phyloP scores from a whole-genome alignment of 176 grass and related monocot species.

The Phoenix dactylifera region DNA sequence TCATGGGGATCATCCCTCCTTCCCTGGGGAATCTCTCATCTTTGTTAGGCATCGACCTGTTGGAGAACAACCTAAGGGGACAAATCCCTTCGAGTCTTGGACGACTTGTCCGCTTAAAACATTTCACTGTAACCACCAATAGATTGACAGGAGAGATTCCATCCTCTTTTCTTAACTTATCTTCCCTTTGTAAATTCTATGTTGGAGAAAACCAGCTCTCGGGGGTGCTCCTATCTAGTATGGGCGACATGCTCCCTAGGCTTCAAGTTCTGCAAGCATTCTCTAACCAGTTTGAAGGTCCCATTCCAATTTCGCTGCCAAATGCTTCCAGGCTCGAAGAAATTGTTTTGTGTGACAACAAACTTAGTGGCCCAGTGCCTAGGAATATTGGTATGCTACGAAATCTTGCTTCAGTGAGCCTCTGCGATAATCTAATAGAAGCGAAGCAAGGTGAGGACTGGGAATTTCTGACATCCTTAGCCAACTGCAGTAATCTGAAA shows the following conservation, averaged over 20 bases:
- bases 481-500: conserved; percentile 25
- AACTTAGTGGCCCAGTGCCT: conserved; percentile 11
- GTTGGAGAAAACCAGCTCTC: conserved; percentile 13
- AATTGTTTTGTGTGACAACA: conserved; percentile 9
- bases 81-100: no score
- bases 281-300: conserved; percentile 3
- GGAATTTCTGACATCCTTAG: conserved; percentile 30
- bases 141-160: conserved; percentile 28
- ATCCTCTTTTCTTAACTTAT: conserved; percentile 21
- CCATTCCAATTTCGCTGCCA: conserved; percentile 18
- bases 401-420: conserved; percentile 13
- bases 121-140: conserved; percentile 7
- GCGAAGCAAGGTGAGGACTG: conserved; percentile 10
- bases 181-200: background rate
- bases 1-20: no score
- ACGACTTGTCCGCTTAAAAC: no score
- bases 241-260: conserved; percentile 13
- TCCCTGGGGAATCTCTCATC: background rate
- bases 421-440: conserved; percentile 34
- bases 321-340: background rate
- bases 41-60: no score
- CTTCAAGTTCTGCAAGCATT: background rate
- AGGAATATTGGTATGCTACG: conserved; percentile 19
- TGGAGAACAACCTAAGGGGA: no score
- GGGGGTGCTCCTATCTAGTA: conserved; percentile 15